These are phyloP conservation scores for Cyclospora cayetanensis DNA, from an alignment of 169 alveolate species.

Conservation along the genomic window DNA sequence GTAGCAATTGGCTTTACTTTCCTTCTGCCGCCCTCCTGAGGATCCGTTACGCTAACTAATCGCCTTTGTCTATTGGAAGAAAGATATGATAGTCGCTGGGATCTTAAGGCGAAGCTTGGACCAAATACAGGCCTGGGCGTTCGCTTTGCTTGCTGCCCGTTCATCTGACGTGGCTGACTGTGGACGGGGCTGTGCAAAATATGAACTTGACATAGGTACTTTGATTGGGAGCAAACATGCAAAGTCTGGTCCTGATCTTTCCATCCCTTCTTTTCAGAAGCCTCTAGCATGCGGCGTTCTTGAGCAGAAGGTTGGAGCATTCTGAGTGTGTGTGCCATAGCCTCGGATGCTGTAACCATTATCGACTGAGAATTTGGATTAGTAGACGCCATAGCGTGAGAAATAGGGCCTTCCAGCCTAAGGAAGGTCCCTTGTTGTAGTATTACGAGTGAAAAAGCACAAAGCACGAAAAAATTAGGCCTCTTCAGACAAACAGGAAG, in stretches of 20 bases:
- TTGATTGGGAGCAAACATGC: constrained; percentile 42
- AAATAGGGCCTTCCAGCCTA: not conserved
- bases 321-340: not conserved
- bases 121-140: not conserved
- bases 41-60: not conserved
- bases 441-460: not conserved
- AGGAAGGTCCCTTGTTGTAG: not conserved
- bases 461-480: not conserved
- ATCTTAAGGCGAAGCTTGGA: not conserved
- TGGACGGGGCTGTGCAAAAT: constrained; percentile 30
- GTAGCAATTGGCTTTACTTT: not conserved
- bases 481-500: no score
- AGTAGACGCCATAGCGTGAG: no score
- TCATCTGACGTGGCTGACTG: not conserved
- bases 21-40: not conserved
- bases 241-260: not conserved
- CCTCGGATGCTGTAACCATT: constrained; percentile 31
- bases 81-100: not conserved
- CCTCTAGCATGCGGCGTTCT: not conserved
- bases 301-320: constrained; percentile 13
- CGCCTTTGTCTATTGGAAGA: not conserved
- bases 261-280: not conserved
- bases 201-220: constrained; percentile 45
- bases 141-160: not conserved
- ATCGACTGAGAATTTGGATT: no score